Evolutionary conservation across 2,329 filamentous ascomycete species (phyloP), one percentile per base, ranked within the genome.

Genomic region (Aureobasidium lini): DNA sequence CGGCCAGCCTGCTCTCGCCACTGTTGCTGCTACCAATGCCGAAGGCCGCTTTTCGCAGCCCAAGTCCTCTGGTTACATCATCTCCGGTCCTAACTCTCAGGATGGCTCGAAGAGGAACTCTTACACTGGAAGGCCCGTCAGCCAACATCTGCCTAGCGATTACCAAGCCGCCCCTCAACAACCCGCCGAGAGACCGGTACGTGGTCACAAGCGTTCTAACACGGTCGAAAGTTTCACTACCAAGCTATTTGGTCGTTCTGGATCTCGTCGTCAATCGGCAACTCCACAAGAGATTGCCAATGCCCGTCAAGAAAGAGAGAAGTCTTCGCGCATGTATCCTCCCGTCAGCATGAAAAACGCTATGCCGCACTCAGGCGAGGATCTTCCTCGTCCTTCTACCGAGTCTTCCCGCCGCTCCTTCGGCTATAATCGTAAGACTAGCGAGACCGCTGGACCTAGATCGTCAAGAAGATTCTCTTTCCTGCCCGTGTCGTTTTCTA

Each of bases 21-120:
- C 90, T 49, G 86, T 96, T 62, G 91, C 91, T 50, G 87, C 88
- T 66, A 94, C 91, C 56, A 96, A 94, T 72, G 91, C 84, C 4
- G 89, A 96, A 71, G 93, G 91, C 63, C 88, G 88, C 63, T 90
- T 97, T 67, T 89, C 94, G 64, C 93, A 96, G 75, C 83, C 81
- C 71, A 42, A 42, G 10, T 16, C 37, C 1, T 80, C 72, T 75
- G 86, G 68, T 39, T 90, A 91, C 70, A 83, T 84, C 52, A 90
- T 93, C 34, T 88, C 87, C 18, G 79, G 83, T 56, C 82, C 86
- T 13, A 81, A 87, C 50, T 76, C 82, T 34, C 83, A 82, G 34
- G 73, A 78, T n/a, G 68, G 74, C 4, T 76, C 80, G 37, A 73
- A 77, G 43, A 76, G 78, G 40, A 72, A 76, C 46, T 68, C 68